Evolutionary conservation across 306 rosid species (phyloP).

Genomic region (Prunus mongolica): DNA sequence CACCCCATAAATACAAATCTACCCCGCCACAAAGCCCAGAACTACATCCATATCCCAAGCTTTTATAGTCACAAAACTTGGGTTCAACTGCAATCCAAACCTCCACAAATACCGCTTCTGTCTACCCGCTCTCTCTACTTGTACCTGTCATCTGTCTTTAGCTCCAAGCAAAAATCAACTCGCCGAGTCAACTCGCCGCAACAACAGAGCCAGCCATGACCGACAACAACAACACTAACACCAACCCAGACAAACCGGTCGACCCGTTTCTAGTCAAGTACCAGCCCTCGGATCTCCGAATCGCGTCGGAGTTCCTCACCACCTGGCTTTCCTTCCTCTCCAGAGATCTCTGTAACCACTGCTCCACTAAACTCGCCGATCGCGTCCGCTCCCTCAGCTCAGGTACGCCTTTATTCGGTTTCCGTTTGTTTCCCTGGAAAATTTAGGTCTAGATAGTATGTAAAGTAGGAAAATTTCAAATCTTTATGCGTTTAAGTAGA

Average conservation of each 20-base stretch:
- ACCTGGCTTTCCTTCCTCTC: conserved; percentile 93
- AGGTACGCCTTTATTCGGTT: conserved; percentile 31
- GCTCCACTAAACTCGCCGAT: conserved; percentile 58
- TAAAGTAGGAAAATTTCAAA: not conserved
- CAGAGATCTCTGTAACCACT: conserved; percentile 64
- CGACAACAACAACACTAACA: conserved; percentile 31
- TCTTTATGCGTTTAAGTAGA: not conserved
- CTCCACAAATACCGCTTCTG: not conserved
- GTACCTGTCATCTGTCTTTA: not conserved
- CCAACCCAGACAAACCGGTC: conserved; percentile 18
- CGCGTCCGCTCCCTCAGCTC: conserved; percentile 70
- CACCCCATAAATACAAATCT: not conserved
- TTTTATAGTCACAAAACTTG: not conserved
- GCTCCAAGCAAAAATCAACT: conserved; percentile 2
- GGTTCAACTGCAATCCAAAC: not conserved
- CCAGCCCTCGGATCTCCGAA: conserved; percentile 69
- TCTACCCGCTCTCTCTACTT: not conserved
- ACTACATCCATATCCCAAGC: not conserved
- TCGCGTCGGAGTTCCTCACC: conserved; percentile 80
- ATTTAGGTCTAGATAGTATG: not conserved
- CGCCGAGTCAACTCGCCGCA: conserved; percentile 1
- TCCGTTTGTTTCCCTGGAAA: not conserved
- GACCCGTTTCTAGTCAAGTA: conserved; percentile 59
- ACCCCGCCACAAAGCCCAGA: not conserved
- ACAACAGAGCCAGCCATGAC: not conserved